These are phyloP conservation scores for Ophiostoma triangulosporum DNA, from an alignment of 2,329 filamentous ascomycete genomes.

Conservation along the genomic window DNA sequence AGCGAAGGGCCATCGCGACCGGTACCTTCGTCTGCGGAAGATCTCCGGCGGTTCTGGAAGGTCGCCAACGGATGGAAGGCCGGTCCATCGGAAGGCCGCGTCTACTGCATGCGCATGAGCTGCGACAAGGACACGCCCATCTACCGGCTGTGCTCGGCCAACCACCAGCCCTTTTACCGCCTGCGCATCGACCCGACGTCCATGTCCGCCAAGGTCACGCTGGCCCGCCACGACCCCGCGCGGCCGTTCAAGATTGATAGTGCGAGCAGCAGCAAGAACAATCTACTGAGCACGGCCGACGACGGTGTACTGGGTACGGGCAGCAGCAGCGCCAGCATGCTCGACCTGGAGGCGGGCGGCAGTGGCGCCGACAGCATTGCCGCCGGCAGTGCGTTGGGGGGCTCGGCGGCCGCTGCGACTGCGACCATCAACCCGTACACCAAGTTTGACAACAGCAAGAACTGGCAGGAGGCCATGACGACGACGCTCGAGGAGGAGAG, in stretches of 20 bases:
- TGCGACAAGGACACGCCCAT: slow-evolving; percentile 47
- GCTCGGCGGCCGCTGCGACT: neutral
- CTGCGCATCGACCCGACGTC: slow-evolving; percentile 51
- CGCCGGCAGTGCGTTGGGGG: neutral
- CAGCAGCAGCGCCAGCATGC: slow-evolving; percentile 16
- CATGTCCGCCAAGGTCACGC: slow-evolving; percentile 45
- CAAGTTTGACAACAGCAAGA: slow-evolving; percentile 24
- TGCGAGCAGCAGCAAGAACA: slow-evolving; percentile 21
- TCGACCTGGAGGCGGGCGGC: neutral
- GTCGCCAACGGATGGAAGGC: slow-evolving; percentile 58
- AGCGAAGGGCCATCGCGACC: slow-evolving; percentile 22
- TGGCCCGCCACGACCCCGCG: slow-evolving; percentile 46
- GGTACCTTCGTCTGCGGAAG: slow-evolving; percentile 41
- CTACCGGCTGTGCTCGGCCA: slow-evolving; percentile 49
- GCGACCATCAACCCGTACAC: slow-evolving; percentile 22
- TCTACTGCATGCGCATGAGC: slow-evolving; percentile 44
- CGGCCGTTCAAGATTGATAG: slow-evolving; percentile 33
- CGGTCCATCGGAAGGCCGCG: slow-evolving; percentile 41
- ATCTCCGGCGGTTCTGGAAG: slow-evolving; percentile 54
- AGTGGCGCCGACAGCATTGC: neutral
- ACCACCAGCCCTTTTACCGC: slow-evolving; percentile 54
- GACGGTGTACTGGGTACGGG: slow-evolving; percentile 7
- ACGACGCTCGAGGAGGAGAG: slow-evolving; percentile 45
- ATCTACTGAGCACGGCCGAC: slow-evolving; percentile 15
- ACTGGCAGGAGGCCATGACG: slow-evolving; percentile 44